Evolutionary conservation across 208 protist genomes (phyloP), one percentile per base, ranked within the genome.

Genomic region (Sergeia podlipaevii): DNA sequence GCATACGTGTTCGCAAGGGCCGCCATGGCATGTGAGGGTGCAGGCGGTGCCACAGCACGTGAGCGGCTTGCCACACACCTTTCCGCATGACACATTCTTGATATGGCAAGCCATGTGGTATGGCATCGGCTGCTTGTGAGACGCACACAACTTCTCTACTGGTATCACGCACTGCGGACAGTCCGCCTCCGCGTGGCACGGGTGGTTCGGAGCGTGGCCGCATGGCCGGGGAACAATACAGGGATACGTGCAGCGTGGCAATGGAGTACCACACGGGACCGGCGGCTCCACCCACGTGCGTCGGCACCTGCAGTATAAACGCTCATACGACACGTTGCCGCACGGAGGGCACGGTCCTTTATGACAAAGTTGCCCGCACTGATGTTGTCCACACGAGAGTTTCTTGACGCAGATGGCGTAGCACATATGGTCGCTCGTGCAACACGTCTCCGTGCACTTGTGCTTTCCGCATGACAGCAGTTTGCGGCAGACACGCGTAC

Each of bases 361-460:
- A 60, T 97, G 93, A 60, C 93, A 97, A 3, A 90, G 68, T 52
- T 74, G 66, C 21, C 75, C 77, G 47, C 93, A 97, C 46, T 61
- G 51, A 48, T 97, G 93, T 27, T 20, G 49, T 1, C 89, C 88
- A 59, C 93, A 97, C 1, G 65, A 10, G 2, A 95, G 72, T 47
- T 84, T 80, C 60, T 88, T 88, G n/a, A 57, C 77, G 71, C 93
- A 97, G 36, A 89, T 65, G 59, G 79, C 64, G 32, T 72, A 58
- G 45, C 93, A 97, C 20, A 62, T 75, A 75, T 97, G 91, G 33
- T 91, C 80, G 27, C 28, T 29, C 7, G 67, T 75, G 66, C 90
- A 96, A 73, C 90, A 97, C 28, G 73, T 55, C 20, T 80, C 70
- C 36, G 62, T 66, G 57, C 92, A 97, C 27, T 44, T 66, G 70